Evolutionary conservation across 805 yeast genomes (phyloP), one percentile per base, ranked within the genome.

Genomic region (Candida taoyuanica): DNA sequence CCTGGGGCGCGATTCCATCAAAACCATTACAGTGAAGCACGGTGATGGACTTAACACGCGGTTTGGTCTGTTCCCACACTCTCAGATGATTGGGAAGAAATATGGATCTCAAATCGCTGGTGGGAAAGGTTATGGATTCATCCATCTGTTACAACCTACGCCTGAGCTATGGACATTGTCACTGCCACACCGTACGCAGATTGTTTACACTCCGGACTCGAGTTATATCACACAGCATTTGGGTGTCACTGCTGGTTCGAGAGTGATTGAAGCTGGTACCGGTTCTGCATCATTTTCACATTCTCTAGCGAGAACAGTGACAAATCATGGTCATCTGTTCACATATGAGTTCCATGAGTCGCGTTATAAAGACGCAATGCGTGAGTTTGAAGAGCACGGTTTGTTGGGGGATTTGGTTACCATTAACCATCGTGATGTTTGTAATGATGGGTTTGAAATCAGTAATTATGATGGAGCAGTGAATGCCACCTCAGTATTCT

Each of bases 111-210:
- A 93, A 57, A 76, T 91, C 53, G 74, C 88, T 4, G 74, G 85
- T 15, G 70, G 77, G 6, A 76, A 75, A 44, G 94, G 89, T 0
- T 73, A 74, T 50, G 96, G 96, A 0, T 93, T 88, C 56, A 76
- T 93, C 34, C 95, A 91, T 56, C 67, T 93, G 12, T 62, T 93
- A 33, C 89, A 85, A 44, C 98, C 98, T 1, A 81, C 95, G 0
- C 89, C 99, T 0, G 99, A 93, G 61, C 65, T 93, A 17, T 93
- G 99, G 99, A 84, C 96, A 0, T 55, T 86, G n/a, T 85, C 97
- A 0, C 67, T 93, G 25, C 98, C 98, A 3, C 99, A 93, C 58
- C 72, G 99, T 61, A 93, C 99, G 0, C 99, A 93, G 65, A 93
- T 93, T 48, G 98, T 93, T 1, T 93, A 93, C 58, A 85, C 97